Base-by-base conservation (phyloP, 768 basidiomycete species). In the Dentipellis sp. region DNA sequence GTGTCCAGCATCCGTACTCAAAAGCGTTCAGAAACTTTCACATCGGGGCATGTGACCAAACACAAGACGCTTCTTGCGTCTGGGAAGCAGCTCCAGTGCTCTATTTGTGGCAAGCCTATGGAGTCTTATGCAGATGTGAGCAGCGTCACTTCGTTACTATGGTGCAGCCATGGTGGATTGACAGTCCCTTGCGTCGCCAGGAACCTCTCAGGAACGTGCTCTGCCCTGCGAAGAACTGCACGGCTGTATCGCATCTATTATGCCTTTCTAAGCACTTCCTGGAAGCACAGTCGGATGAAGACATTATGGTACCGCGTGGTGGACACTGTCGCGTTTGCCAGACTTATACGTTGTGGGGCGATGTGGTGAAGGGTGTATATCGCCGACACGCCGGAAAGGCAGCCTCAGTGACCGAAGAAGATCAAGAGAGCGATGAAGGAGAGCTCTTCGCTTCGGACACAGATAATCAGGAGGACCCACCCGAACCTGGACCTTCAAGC, bases 301-400 rank as follows among this genome's bases (percentile, higher is more conserved):
- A 65, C 7, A 62, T 63, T 12, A 63, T 86, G 50, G 67, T 87
- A 42, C 85, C 86, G 4, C 75, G 86, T 40, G 85, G 85, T 7
- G 86, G 86, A 6, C 61, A 67, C 21, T 88, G 86, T 62, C 66
- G 60, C 11, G 69, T 71, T 1, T 88, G 86, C 59, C 58, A 64
- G 4, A 65, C 69, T 0, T 87, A 84, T 61, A 74, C 73, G 4
- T 72, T 88, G 0, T 88, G 85, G 86, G 86, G 86, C 5, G 85
- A 88, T 61, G 66, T 88, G 19, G 68, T 87, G 29, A 75, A 79
- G 12, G 84, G 82, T 2, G 80, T 77, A 61, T 84, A 80, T 64
- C 74, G 84, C 16, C 75, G 84, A 23, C 67, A 66, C 21, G 59
- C 68, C 16, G 72, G 73, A 6, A 69, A 68, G n/a, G 63, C 64